phyloP scores from a whole-genome alignment of 139 green algal genomes.

The Desmodesmus armatus region DNA sequence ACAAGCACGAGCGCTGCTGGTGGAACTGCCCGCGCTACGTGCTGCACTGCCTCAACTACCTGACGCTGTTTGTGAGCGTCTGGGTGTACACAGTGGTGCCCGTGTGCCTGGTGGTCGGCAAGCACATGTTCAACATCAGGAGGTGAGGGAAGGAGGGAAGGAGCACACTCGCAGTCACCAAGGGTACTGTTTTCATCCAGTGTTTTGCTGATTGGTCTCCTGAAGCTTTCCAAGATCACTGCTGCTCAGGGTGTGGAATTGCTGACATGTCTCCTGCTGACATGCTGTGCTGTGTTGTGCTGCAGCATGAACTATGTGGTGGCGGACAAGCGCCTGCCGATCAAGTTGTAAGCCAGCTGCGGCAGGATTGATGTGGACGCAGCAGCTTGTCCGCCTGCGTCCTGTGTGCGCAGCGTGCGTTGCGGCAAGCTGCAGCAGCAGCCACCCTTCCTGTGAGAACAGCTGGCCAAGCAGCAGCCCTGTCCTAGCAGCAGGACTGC shows the following conservation, averaged over 20 bases:
- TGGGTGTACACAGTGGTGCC: slow-evolving; percentile 47
- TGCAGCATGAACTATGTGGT: slow-evolving; percentile 43
- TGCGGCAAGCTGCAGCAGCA: too few relatives aligned
- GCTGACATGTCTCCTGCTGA: too few relatives aligned
- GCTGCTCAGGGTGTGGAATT: too few relatives aligned
- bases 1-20: slow-evolving; percentile 38
- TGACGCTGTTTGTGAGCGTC: slow-evolving; percentile 48
- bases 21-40: slow-evolving; percentile 36
- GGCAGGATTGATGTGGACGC: too few relatives aligned
- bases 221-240: too few relatives aligned
- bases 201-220: too few relatives aligned
- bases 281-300: neutral
- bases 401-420: too few relatives aligned
- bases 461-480: neutral
- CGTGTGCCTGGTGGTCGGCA: slow-evolving; percentile 37
- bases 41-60: slow-evolving; percentile 45
- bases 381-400: too few relatives aligned
- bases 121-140: slow-evolving; percentile 41
- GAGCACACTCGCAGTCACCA: too few relatives aligned
- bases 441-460: neutral
- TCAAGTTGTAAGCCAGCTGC: neutral
- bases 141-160: too few relatives aligned
- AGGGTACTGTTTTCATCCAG: too few relatives aligned
- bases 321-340: slow-evolving; percentile 26
- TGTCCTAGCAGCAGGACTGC: neutral